Conservation (phyloP, 371 early-diverging fungal species). For the Actinomortierella ambigua region DNA sequence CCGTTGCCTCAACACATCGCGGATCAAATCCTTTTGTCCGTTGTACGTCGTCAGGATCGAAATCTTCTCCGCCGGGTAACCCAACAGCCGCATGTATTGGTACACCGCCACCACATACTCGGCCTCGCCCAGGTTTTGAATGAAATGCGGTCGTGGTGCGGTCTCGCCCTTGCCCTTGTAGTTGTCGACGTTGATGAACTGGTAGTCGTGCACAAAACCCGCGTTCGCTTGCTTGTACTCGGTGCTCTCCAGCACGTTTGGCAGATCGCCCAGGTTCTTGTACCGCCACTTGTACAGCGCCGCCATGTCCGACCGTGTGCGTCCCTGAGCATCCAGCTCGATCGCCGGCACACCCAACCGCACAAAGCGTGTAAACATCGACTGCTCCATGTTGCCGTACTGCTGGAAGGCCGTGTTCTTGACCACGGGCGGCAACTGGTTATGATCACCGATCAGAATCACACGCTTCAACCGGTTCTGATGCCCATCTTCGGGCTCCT, state of each 20-base stretch:
- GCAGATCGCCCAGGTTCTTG: constrained; percentile 65
- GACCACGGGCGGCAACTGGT: constrained; percentile 95
- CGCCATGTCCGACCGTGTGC: constrained; percentile 81
- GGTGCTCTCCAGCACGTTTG: constrained; percentile 42
- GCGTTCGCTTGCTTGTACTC: constrained; percentile 73
- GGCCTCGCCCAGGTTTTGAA: constrained; percentile 97
- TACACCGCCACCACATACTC: constrained; percentile 93
- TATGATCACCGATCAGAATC: constrained; percentile 96
- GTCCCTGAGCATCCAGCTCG: constrained; percentile 82
- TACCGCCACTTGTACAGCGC: constrained; percentile 88
- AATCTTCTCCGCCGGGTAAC: constrained; percentile 89
- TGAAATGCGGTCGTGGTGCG: constrained; percentile 76
- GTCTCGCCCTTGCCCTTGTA: constrained; percentile 84
- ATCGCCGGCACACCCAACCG: constrained; percentile 88
- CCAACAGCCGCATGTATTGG: constrained; percentile 94
- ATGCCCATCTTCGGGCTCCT: constrained; percentile 64
- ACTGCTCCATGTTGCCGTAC: constrained; percentile 91
- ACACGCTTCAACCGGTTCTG: constrained; percentile 78
- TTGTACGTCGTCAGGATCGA: constrained; percentile 94
- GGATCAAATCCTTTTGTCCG: constrained; percentile 91
- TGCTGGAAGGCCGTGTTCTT: constrained; percentile 82
- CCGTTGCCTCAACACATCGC: constrained; percentile 84
- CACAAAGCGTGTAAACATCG: constrained; percentile 88
- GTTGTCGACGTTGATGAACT: constrained; percentile 82
- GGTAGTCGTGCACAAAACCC: constrained; percentile 85